Evolutionary conservation across 306 rosid genomes (phyloP).

Genomic region (Medicago lupulina): DNA sequence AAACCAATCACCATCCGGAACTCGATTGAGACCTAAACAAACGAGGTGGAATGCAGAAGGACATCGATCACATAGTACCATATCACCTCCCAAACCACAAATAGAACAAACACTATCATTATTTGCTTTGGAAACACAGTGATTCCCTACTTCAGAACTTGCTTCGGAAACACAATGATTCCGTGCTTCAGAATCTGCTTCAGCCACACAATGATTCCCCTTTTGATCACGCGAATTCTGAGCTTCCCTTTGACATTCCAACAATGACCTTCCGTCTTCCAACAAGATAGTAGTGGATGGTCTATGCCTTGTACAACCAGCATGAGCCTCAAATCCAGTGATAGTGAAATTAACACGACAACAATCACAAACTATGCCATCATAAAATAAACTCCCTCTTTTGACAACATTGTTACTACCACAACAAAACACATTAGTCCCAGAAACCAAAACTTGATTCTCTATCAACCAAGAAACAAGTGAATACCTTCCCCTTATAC

Average conservation of each 20-base stretch:
- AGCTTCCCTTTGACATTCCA: slow-evolving; percentile 53
- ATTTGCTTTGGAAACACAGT: neutral
- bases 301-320: slow-evolving; percentile 60
- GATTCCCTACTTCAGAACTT: too few species aligned
- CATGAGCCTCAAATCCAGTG: slow-evolving; percentile 65
- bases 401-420: slow-evolving; percentile 25
- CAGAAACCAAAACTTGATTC: neutral
- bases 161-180: too few species aligned
- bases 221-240: neutral
- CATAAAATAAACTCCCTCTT: slow-evolving; percentile 48
- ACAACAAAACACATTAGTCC: slow-evolving; percentile 44
- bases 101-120: slow-evolving; percentile 51
- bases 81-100: slow-evolving; percentile 64
- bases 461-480: slow-evolving; percentile 9
- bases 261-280: slow-evolving; percentile 64
- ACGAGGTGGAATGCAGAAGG: slow-evolving; percentile 59
- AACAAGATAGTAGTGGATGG: slow-evolving; percentile 64
- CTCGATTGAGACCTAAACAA: slow-evolving; percentile 52
- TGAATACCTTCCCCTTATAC: neutral
- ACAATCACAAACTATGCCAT: slow-evolving; percentile 70
- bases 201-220: neutral
- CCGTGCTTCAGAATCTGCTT: neutral
- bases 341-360: slow-evolving; percentile 49
- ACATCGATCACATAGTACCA: slow-evolving; percentile 71
- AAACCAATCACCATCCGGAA: slow-evolving; percentile 68